Evolutionary conservation across 2,329 filamentous ascomycete genomes (phyloP).

Genomic region (Seiridium unicorne): DNA sequence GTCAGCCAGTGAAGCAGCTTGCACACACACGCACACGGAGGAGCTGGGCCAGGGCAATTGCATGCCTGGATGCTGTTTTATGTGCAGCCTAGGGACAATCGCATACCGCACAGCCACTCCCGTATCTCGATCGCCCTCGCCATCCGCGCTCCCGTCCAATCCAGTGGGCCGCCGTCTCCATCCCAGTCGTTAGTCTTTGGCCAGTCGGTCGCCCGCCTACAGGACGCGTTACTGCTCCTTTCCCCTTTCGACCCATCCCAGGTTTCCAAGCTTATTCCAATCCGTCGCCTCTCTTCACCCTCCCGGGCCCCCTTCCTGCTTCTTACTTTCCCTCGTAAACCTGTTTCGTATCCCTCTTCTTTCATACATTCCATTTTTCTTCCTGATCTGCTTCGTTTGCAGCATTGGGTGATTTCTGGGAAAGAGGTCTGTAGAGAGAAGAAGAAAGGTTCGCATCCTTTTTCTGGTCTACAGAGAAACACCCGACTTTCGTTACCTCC

Average conservation of each 20-base stretch:
- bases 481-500: conserved; percentile 6
- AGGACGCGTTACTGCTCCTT: neutral
- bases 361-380: neutral
- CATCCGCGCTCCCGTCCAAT: neutral
- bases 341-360: conserved; percentile 5
- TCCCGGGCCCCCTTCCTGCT: neutral
- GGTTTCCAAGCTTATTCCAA: neutral
- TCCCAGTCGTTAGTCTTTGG: neutral
- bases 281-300: neutral
- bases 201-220: too few relatives aligned
- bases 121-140: conserved; percentile 6
- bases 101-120: conserved; percentile 3
- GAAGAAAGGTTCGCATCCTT: neutral
- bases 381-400: conserved; percentile 4
- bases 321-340: neutral
- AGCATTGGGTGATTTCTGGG: conserved; percentile 1
- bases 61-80: too few relatives aligned
- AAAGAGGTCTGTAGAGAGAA: neutral
- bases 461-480: neutral
- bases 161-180: neutral
- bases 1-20: too few relatives aligned
- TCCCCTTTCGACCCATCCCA: conserved; percentile 3
- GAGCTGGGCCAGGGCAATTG: too few relatives aligned
- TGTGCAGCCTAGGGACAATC: too few relatives aligned
- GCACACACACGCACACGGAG: too few relatives aligned